These are phyloP conservation scores for Eucalyptus pauciflora DNA, from an alignment of 345 rosid species.

Conservation along the genomic window DNA sequence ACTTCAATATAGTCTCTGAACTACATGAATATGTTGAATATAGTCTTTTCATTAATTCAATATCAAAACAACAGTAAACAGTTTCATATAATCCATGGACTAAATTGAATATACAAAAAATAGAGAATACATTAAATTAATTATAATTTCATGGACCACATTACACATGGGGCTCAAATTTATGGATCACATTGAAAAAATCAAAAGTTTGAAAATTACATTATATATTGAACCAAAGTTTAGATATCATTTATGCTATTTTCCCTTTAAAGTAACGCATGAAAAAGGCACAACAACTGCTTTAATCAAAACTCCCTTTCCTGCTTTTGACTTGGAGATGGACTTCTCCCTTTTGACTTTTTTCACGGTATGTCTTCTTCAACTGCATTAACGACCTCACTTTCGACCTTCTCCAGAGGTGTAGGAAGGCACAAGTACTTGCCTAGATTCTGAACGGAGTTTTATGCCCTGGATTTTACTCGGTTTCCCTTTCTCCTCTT, in stretches of 20 bases:
- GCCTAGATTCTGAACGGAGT: background rate
- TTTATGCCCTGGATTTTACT: background rate
- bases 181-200: fast-evolving
- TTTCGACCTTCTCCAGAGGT: background rate
- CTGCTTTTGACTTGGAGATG: background rate
- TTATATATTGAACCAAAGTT: too few species aligned
- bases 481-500: background rate
- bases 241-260: fast-evolving
- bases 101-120: too few species aligned
- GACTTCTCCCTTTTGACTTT: background rate
- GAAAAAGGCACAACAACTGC: background rate
- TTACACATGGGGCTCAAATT: fast-evolving
- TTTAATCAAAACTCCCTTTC: background rate
- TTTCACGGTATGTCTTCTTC: background rate
- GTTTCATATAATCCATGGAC: fast-evolving
- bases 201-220: too few species aligned
- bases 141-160: too few species aligned
- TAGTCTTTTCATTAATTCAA: too few species aligned
- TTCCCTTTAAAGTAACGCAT: too few species aligned
- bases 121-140: too few species aligned
- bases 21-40: too few species aligned
- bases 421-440: background rate
- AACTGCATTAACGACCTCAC: background rate
- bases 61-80: fast-evolving
- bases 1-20: too few species aligned